phyloP scores from a whole-genome alignment of 116 monocot species.

The Trichopus zeylanicus region DNA sequence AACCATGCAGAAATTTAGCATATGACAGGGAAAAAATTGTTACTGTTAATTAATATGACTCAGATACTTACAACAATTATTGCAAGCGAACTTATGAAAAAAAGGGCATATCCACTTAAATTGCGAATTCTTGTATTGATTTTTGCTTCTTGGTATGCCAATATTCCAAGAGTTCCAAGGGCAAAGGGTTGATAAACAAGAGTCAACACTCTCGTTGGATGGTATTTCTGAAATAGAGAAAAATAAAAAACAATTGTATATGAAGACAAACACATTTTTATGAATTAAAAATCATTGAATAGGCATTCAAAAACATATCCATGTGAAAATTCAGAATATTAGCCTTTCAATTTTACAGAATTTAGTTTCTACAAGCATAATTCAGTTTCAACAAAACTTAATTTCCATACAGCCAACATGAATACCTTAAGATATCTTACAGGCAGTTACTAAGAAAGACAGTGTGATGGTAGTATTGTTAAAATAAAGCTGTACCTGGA shows the following conservation, averaged over 20 bases:
- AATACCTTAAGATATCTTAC: no score
- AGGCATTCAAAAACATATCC: neutral
- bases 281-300: neutral
- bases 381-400: no score
- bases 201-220: slow-evolving; percentile 54
- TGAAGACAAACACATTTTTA: neutral
- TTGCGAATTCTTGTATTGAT: slow-evolving; percentile 47
- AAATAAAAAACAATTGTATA: neutral
- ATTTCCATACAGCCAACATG: no score
- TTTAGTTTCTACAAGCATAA: no score
- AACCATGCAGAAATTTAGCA: neutral
- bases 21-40: neutral
- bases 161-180: slow-evolving; percentile 23
- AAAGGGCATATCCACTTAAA: slow-evolving; percentile 35
- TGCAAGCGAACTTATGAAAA: slow-evolving; percentile 30
- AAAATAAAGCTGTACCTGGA: no score
- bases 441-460: no score
- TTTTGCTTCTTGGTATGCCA: slow-evolving; percentile 45
- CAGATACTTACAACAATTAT: slow-evolving; percentile 33
- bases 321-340: no score
- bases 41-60: neutral
- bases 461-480: no score
- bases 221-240: slow-evolving; percentile 36
- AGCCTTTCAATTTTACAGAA: no score
- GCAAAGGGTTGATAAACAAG: slow-evolving; percentile 59